Evolutionary conservation across 1,284 basidiomycete species (phyloP), one percentile per base, ranked within the genome.

Genomic region (Schizopora paradoxa): DNA sequence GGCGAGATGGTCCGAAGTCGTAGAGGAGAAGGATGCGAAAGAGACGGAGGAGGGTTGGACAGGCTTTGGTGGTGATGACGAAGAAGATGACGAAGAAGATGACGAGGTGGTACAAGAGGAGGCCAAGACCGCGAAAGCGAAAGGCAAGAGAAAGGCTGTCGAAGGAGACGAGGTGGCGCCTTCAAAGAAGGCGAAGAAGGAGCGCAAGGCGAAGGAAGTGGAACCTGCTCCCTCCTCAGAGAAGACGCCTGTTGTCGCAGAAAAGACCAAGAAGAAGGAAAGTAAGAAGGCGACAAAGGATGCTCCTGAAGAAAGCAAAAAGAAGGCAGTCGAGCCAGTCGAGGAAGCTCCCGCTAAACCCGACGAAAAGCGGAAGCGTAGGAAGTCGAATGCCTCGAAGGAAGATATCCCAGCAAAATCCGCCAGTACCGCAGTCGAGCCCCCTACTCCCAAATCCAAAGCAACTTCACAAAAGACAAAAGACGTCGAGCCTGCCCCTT

Each of bases 1-100:
- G 28, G 81, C 75, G 6, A 68, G 82, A 29, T 88, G 82, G 81
- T n/a, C n/a, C n/a, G 62, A 72, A 45, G 79, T 78, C 3, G 59
- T 81, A 33, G 63, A 64, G 18, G 65, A 67, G 8, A 65, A 61
- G 22, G 61, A 53, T 1, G 60, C 56, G 21, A 58, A 58, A 5
- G 57, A 54, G 25, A 61, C 60, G 31, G 55, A 43, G 27, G 63
- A 59, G 29, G 59, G 56, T 33, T 45, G 48, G 43, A 44, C 48
- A 26, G 51, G 45, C 16, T 42, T 43, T 11, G 55, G 48, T 21
- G 49, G 14, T 23, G 52, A 55, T 7, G 63, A 63, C 48, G 59
- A 54, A 31, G 56, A 55, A 16, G 68, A 63, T 13, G 61, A 60
- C 19, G 64, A 65, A 41, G 62, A 58, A 22, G 58, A 47, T 11